These are phyloP conservation scores for Phytophthora megakarya DNA, from an alignment of 352 stramenopile genomes.

Conservation along the genomic window DNA sequence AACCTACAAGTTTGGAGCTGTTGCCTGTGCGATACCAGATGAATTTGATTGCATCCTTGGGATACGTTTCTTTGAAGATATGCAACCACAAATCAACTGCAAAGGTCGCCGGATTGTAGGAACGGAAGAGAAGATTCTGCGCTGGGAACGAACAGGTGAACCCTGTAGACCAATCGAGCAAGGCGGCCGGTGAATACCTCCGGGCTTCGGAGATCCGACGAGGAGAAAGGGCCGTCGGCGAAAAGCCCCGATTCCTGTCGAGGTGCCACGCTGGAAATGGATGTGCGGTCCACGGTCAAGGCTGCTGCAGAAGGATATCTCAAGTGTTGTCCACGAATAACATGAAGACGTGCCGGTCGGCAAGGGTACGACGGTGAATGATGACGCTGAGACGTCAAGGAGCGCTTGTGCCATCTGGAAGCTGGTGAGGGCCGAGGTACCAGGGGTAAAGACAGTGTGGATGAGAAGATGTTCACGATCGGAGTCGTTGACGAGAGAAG, in stretches of 20 bases:
- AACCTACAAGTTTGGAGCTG: too few species aligned
- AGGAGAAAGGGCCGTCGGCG: neutral
- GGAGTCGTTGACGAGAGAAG: neutral
- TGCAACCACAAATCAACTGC: neutral
- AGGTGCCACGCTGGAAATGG: constrained; percentile 48
- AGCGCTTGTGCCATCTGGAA: neutral
- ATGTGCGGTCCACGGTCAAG: constrained; percentile 5
- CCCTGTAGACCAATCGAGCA: neutral
- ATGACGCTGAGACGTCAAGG: neutral
- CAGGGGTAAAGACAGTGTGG: neutral
- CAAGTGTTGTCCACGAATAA: too few species aligned
- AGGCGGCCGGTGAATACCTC: neutral
- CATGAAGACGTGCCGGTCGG: neutral
- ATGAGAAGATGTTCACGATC: constrained; percentile 1
- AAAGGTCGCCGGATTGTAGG: neutral
- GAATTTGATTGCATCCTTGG: too few species aligned
- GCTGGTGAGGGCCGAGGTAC: neutral
- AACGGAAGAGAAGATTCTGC: neutral
- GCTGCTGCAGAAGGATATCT: neutral
- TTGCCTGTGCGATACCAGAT: too few species aligned
- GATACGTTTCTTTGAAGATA: too few species aligned
- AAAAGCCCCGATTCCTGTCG: constrained; percentile 1
- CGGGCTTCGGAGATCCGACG: constrained; percentile 8
- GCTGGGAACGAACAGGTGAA: neutral
- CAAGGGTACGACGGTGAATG: neutral